Evolutionary conservation across 148 eudicot genomes (phyloP).

Genomic region (Polygonum maritimum): DNA sequence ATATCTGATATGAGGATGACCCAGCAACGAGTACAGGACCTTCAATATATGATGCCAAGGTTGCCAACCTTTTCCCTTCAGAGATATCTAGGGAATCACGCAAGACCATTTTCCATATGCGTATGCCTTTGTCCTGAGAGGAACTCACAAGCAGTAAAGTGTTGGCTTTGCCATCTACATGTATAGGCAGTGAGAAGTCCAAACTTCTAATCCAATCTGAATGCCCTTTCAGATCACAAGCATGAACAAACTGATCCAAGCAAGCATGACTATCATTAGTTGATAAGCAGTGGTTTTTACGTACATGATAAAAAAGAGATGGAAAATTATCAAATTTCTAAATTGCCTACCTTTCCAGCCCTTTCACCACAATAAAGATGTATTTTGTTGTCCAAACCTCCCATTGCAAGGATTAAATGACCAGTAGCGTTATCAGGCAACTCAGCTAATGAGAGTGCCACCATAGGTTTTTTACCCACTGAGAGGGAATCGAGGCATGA

Average conservation of each 20-base stretch:
- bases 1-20: constrained; percentile 62
- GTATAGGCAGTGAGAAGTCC: constrained; percentile 82
- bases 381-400: constrained; percentile 88
- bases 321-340: background rate
- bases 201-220: constrained; percentile 93
- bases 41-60: constrained; percentile 80
- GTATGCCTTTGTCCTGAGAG: constrained; percentile 81
- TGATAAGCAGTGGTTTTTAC: background rate
- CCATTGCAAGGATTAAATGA: constrained; percentile 70
- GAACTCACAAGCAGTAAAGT: constrained; percentile 74
- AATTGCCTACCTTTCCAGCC: constrained; percentile 57
- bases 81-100: constrained; percentile 30
- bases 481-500: constrained; percentile 48
- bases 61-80: constrained; percentile 30
- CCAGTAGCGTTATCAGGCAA: constrained; percentile 47
- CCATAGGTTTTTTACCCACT: constrained; percentile 83
- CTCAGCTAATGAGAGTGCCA: constrained; percentile 73
- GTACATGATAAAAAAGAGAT: background rate
- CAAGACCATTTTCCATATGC: constrained; percentile 66
- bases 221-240: constrained; percentile 93
- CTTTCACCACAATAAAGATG: constrained; percentile 81
- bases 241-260: constrained; percentile 55
- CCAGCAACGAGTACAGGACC: constrained; percentile 74
- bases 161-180: constrained; percentile 30
- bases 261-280: constrained; percentile 8